A percentile compares a stretch with the other conserved stretches of the same genome.
These are phyloP conservation scores for Dactylellina haptotyla DNA, from an alignment of 2,329 filamentous ascomycete genomes.

Conservation along the genomic window DNA sequence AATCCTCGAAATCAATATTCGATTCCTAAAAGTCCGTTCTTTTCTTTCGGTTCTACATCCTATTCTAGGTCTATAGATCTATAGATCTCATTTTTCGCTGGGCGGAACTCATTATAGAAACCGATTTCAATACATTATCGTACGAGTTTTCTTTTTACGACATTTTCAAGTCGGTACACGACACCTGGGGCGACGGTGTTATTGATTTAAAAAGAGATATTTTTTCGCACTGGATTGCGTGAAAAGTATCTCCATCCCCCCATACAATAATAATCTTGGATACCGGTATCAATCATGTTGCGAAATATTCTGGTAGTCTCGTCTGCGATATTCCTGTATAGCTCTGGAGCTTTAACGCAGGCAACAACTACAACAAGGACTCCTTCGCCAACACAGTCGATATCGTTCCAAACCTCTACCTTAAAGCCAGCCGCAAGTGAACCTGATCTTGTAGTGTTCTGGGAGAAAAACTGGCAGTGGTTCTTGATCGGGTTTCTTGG, in stretches of 20 bases:
- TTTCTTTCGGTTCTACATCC: not conserved
- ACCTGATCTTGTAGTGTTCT: constrained; percentile 23
- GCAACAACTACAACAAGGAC: constrained; percentile 13
- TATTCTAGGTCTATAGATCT: not conserved
- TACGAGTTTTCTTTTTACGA: too few relatives aligned
- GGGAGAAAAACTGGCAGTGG: constrained; percentile 51
- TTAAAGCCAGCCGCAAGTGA: constrained; percentile 1
- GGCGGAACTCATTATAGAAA: too few relatives aligned
- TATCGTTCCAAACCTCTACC: constrained; percentile 9
- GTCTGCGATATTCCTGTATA: constrained; percentile 30
- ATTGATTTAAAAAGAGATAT: not conserved
- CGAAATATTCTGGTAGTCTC: constrained; percentile 42
- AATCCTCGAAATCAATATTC: not conserved
- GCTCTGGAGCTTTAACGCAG: constrained; percentile 11
- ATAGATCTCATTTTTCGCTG: too few relatives aligned
- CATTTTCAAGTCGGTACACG: not conserved
- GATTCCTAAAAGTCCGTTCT: constrained; percentile 15
- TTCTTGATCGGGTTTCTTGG: constrained; percentile 35
- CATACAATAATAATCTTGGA: too few relatives aligned
- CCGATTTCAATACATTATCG: too few relatives aligned
- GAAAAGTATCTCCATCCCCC: not conserved
- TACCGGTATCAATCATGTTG: constrained; percentile 33
- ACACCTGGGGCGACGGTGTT: not conserved
- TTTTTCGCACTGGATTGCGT: constrained; percentile 49
- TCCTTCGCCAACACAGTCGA: constrained; percentile 8